Evolutionary conservation across 345 rosid species (phyloP).

Genomic region (Anastatica hierochuntica): DNA sequence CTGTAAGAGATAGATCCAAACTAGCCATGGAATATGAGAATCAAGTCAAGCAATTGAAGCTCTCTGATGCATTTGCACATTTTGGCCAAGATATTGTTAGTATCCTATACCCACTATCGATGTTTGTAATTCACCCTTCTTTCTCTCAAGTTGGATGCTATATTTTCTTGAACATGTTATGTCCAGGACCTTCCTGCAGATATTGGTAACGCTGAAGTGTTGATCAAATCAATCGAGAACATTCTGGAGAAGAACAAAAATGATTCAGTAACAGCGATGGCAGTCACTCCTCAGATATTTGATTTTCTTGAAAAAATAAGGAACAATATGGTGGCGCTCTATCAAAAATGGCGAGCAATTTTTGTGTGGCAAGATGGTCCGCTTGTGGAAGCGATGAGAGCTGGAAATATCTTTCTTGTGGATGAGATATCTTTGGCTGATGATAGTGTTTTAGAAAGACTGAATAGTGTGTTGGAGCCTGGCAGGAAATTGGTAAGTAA

Average conservation of each 20-base stretch:
- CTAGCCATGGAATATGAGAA: conserved; percentile 41
- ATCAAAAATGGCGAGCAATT: conserved; percentile 70
- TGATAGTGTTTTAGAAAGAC: conserved; percentile 89
- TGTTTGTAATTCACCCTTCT: not conserved
- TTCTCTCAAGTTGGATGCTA: not conserved
- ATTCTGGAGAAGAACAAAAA: conserved; percentile 33
- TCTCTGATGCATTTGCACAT: conserved; percentile 34
- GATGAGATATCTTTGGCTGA: conserved; percentile 99
- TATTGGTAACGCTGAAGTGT: conserved; percentile 50
- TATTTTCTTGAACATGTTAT: not conserved
- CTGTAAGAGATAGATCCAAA: conserved; percentile 79
- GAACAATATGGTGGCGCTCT: conserved; percentile 42
- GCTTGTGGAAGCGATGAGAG: conserved; percentile 85
- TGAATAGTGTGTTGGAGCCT: conserved; percentile 91
- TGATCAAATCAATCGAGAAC: conserved; percentile 35
- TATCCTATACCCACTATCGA: not conserved
- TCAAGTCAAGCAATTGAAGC: conserved; percentile 48
- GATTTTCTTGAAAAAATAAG: conserved; percentile 45
- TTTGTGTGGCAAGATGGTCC: conserved; percentile 98
- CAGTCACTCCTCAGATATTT: conserved; percentile 34
- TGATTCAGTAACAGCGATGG: conserved; percentile 29
- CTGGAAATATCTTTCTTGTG: conserved; percentile 71
- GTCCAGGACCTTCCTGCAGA: conserved; percentile 56
- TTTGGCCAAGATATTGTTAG: conserved; percentile 38
- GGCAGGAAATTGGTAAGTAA: conserved; percentile 69